Percentiles rank a stretch among this genome's conserved stretches.
Conservation (phyloP, 345 rosid genomes). For the Ailanthus altissimus region DNA sequence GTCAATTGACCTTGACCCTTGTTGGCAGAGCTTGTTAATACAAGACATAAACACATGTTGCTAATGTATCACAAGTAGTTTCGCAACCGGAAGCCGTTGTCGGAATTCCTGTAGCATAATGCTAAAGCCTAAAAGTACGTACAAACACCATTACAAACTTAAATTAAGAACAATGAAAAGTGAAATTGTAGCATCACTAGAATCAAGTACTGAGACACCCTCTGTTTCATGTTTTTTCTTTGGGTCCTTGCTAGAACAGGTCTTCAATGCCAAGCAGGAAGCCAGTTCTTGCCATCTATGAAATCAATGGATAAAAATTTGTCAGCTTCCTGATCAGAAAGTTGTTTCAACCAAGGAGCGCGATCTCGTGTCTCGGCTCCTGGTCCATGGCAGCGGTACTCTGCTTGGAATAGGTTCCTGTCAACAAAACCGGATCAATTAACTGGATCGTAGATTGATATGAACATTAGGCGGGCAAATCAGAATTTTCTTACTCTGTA, state of each 20-base stretch:
- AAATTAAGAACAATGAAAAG: no score
- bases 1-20: not conserved
- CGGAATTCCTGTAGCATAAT: not conserved
- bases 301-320: slow-evolving; percentile 60
- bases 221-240: no score
- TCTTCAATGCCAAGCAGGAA: slow-evolving; percentile 54
- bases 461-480: not conserved
- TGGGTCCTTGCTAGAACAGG: no score
- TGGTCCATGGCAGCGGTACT: slow-evolving; percentile 75
- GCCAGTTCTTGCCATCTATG: slow-evolving; percentile 77
- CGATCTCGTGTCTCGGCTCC: slow-evolving; percentile 53
- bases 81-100: not conserved
- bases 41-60: not conserved
- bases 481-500: slow-evolving; percentile 47
- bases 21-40: no score
- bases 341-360: slow-evolving; percentile 64
- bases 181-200: no score
- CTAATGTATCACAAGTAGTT: not conserved
- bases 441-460: not conserved
- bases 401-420: slow-evolving; percentile 68
- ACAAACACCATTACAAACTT: not conserved
- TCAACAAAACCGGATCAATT: not conserved
- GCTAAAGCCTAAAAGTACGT: not conserved
- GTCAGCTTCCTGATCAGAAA: slow-evolving; percentile 60
- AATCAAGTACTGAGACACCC: no score